phyloP scores from a whole-genome alignment of 2,329 filamentous ascomycete species.

The Paraphaeosphaeria minitans region DNA sequence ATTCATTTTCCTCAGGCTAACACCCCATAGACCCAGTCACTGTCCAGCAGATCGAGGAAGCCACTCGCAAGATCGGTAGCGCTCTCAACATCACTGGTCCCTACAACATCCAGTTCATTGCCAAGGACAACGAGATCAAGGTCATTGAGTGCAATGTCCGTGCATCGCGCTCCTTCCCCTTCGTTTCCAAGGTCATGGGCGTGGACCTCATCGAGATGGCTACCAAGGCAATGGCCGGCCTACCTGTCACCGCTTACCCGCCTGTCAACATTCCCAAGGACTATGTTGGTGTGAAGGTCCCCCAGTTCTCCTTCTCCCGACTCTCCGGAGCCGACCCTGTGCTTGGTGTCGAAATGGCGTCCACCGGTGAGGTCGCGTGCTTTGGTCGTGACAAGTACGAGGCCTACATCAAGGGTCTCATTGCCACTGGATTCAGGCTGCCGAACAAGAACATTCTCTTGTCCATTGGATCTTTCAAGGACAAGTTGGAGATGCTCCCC shows the following conservation, averaged over 20 bases:
- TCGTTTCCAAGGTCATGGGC: conserved; percentile 98
- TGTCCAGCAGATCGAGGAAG: conserved; percentile 88
- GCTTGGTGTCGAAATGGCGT: conserved; percentile 98
- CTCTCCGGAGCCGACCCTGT: conserved; percentile 95
- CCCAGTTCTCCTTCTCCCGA: conserved; percentile 98
- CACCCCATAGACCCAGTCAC: conserved; percentile 70
- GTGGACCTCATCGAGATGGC: conserved; percentile 98
- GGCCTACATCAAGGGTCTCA: conserved; percentile 93
- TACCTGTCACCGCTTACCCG: conserved; percentile 83
- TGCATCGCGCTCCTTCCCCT: conserved; percentile 94
- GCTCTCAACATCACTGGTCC: conserved; percentile 95
- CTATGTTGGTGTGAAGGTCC: conserved; percentile 95
- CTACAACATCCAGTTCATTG: conserved; percentile 99
- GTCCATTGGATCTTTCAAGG: conserved; percentile 96
- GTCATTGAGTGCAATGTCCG: conserved; percentile 99
- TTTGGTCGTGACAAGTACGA: conserved; percentile 97
- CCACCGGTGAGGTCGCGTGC: conserved; percentile 95
- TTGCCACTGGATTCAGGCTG: conserved; percentile 95
- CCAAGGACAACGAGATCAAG: conserved; percentile 99
- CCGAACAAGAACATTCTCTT: conserved; percentile 94
- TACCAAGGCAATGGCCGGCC: conserved; percentile 91
- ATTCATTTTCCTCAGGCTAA: neutral
- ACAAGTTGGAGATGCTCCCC: conserved; percentile 96
- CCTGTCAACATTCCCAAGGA: conserved; percentile 74
- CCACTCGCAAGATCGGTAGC: conserved; percentile 90